Evolutionary conservation across 1,284 basidiomycete species (phyloP), one percentile per base, ranked within the genome.

Genomic region (Fomitopsis schrenkii): DNA sequence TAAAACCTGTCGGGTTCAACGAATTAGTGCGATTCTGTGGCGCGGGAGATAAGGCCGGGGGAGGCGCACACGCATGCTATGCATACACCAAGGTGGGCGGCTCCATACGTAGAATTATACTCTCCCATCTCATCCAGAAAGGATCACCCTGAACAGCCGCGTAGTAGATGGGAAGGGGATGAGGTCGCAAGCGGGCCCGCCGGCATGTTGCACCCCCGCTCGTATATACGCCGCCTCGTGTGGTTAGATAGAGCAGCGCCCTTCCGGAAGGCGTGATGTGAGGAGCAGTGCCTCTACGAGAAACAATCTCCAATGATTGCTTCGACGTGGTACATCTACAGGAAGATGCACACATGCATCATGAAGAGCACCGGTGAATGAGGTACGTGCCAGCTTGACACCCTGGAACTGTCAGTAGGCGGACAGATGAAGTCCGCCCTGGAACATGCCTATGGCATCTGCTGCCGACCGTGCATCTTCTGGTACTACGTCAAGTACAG

Each of bases 1-100:
- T 76, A 79, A 4, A 79, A 66, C 17, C 77, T 79, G 57, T 36
- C 14, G 14, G 5, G 14, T 3, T 14, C 2, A 6, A 15, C 19
- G 26, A 19, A 48, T 38, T 5, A 53, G 50, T 36, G 26, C 26
- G 38, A 33, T 40, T 40, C 38, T 40, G 38, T 40, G 38, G 38
- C 12, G 56, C 45, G 9, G 40, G 45, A 17, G n/a, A 36, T 30
- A 10, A 19, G 15, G 40, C 22, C 12, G 40, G 26, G 28, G 1
- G 42, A 19, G 30, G 60, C 66, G 35, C 54, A 69, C 68, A 67
- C 58, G 19, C 64, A 62, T 30, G 68, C 64, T 5, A 66, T 44
- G 41, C 67, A 62, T 28, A 67, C 58, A 52, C 68, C 68, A 36
- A 69, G 33, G 60, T 67, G 64, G 50, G 66, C 61, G 22, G 65